A percentile compares a stretch with the other conserved stretches of the same genome.
Evolutionary conservation across 352 stramenopile species (phyloP).

Genomic region (Pythium pectinolyticum): DNA sequence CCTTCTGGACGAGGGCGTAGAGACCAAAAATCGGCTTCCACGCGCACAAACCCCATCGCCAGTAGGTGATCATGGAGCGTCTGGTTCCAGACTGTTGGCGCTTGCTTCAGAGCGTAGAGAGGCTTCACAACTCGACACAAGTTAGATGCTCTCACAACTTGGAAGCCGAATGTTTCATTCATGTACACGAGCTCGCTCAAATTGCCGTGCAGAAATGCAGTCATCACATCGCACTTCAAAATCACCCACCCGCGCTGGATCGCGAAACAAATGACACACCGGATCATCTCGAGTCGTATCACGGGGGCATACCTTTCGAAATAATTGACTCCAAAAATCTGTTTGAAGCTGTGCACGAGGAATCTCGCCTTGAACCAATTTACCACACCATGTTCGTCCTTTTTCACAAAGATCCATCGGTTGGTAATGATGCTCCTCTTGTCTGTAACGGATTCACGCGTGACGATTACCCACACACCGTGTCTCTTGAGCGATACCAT

Average conservation of each 20-base stretch:
- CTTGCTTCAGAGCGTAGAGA: constrained; percentile 22
- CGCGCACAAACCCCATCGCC: not conserved
- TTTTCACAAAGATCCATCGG: constrained; percentile 11
- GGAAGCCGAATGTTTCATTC: constrained; percentile 3
- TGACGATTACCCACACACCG: not conserved
- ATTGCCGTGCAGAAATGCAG: constrained; percentile 26
- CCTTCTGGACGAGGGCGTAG: not conserved
- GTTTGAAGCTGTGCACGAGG: constrained; percentile 13
- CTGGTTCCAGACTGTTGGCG: constrained; percentile 16
- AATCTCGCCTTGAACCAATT: constrained; percentile 11
- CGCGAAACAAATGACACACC: constrained; percentile 3
- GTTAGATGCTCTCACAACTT: not conserved
- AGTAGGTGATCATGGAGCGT: constrained; percentile 7
- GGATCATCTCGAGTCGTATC: constrained; percentile 15
- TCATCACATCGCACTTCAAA: constrained; percentile 30
- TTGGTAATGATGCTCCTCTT: not conserved
- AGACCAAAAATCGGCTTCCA: constrained; percentile 11
- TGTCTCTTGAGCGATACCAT: no score
- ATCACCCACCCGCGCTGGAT: constrained; percentile 17
- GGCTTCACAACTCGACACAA: constrained; percentile 8
- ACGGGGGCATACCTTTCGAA: constrained; percentile 16
- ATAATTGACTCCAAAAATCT: constrained; percentile 10
- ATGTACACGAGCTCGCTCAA: constrained; percentile 22
- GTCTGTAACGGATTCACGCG: not conserved
- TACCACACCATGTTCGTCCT: constrained; percentile 13